phyloP scores from a whole-genome alignment of 140 eudicot species.

The Erigeron philadelphicus region DNA sequence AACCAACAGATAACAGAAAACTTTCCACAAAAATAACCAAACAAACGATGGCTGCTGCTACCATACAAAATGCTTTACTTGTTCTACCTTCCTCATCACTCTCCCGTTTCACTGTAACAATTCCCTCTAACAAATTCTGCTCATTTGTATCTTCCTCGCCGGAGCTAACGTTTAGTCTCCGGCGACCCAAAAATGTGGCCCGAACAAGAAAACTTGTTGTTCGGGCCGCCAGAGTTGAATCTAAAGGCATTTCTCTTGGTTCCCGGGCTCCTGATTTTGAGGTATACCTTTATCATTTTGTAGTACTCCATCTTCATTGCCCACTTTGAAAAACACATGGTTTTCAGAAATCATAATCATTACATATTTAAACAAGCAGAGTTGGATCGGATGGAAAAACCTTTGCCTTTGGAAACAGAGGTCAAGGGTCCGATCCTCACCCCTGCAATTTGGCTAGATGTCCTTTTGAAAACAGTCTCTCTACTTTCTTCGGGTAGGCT shows the following conservation, averaged over 20 bases:
- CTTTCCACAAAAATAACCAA: background rate
- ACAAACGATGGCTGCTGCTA: slow-evolving; percentile 13
- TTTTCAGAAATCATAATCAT: too few relatives aligned
- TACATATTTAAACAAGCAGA: too few relatives aligned
- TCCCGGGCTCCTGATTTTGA: slow-evolving; percentile 73
- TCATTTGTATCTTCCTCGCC: slow-evolving; percentile 20
- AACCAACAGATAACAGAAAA: slow-evolving; percentile 7
- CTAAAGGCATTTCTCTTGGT: slow-evolving; percentile 64
- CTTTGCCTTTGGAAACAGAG: too few relatives aligned
- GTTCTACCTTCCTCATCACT: slow-evolving; percentile 6
- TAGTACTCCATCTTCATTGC: too few relatives aligned
- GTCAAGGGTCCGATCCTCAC: too few relatives aligned
- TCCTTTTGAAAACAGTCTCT: too few relatives aligned
- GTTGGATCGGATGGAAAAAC: too few relatives aligned
- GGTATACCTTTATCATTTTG: slow-evolving; percentile 28
- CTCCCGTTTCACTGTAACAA: background rate
- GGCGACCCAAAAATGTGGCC: slow-evolving; percentile 23
- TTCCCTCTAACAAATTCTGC: slow-evolving; percentile 5
- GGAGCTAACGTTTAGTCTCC: slow-evolving; percentile 26
- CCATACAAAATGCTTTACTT: slow-evolving; percentile 13
- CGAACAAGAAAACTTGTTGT: slow-evolving; percentile 38
- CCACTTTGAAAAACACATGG: too few relatives aligned
- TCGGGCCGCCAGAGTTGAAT: slow-evolving; percentile 80
- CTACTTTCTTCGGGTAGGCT: too few relatives aligned
- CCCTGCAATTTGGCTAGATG: too few relatives aligned